phyloP scores from a whole-genome alignment of 768 basidiomycete species.

The Suillus ampliporus region DNA sequence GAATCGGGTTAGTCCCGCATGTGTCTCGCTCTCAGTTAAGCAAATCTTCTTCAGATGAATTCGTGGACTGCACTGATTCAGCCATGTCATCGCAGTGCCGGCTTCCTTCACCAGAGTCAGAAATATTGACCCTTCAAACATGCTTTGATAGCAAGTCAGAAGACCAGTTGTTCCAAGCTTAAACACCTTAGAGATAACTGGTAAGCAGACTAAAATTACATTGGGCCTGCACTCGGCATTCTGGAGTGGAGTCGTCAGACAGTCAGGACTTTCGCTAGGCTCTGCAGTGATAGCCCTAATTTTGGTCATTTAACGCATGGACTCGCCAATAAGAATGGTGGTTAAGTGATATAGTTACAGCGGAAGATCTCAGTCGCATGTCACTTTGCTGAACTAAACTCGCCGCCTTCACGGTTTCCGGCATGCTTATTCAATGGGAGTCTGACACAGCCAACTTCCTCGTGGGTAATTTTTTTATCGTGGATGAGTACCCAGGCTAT shows the following conservation, averaged over 20 bases:
- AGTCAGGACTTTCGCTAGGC: background rate
- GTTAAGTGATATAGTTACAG: background rate
- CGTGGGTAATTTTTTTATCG: background rate
- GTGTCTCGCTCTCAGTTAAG: constrained; percentile 4
- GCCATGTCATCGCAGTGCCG: background rate
- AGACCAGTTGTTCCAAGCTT: background rate
- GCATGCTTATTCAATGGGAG: constrained; percentile 4
- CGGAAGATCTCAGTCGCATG: background rate
- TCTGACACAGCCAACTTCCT: background rate
- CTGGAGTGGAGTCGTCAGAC: background rate
- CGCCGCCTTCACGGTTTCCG: background rate
- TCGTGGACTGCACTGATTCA: background rate
- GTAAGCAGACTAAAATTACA: background rate
- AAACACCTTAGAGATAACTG: background rate
- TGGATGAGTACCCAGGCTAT: background rate
- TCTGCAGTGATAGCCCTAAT: background rate
- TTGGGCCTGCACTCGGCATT: background rate
- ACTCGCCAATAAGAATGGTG: background rate
- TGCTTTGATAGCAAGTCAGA: background rate
- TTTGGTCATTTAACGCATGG: constrained; percentile 3
- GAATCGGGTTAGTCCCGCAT: background rate
- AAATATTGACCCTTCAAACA: background rate
- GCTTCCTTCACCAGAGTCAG: background rate
- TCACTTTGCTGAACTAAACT: background rate
- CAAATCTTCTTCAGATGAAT: constrained; percentile 1